phyloP scores from a whole-genome alignment of 1,139 yeast species.

The Cylindricascospora bacillispora region DNA sequence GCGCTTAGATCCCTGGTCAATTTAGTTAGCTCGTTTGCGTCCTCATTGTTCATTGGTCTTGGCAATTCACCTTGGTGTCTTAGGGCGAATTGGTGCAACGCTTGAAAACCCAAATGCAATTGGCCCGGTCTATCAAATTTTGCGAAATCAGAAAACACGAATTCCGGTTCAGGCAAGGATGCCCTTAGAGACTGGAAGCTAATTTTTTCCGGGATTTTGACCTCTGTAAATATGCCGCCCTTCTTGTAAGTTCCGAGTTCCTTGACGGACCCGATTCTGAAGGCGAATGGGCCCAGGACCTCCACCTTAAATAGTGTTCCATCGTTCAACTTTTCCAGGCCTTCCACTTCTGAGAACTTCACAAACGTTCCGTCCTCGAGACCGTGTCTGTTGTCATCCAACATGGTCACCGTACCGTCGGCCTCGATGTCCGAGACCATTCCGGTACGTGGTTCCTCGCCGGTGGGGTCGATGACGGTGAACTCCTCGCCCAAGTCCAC shows the following conservation, averaged over 20 bases:
- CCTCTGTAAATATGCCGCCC: constrained; percentile 90
- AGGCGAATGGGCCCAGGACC: constrained; percentile 90
- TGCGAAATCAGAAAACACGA: constrained; percentile 73
- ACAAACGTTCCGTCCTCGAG: constrained; percentile 86
- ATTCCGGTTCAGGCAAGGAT: constrained; percentile 71
- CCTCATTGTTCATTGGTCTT: constrained; percentile 60
- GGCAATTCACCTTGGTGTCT: constrained; percentile 59
- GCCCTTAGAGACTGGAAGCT: constrained; percentile 50
- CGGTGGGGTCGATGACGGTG: constrained; percentile 71
- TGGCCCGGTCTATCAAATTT: constrained; percentile 87
- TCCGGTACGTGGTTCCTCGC: constrained; percentile 85
- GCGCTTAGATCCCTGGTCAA: constrained; percentile 48
- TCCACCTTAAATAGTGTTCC: constrained; percentile 64
- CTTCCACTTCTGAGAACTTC: constrained; percentile 77
- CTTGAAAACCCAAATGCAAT: constrained; percentile 85
- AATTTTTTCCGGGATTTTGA: constrained; percentile 61
- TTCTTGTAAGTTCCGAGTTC: constrained; percentile 55
- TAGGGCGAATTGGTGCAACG: constrained; percentile 60
- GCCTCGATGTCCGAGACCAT: constrained; percentile 77
- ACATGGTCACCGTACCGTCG: constrained; percentile 85
- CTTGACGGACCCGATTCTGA: constrained; percentile 44
- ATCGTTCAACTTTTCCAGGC: constrained; percentile 49
- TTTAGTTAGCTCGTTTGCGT: constrained; percentile 55
- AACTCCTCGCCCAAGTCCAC: constrained; percentile 82
- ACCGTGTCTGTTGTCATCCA: constrained; percentile 89